Percentiles rank a stretch among this genome's conserved stretches.
Conservation (phyloP, 2,329 filamentous ascomycete genomes). For the Grosmannia huntii region DNA sequence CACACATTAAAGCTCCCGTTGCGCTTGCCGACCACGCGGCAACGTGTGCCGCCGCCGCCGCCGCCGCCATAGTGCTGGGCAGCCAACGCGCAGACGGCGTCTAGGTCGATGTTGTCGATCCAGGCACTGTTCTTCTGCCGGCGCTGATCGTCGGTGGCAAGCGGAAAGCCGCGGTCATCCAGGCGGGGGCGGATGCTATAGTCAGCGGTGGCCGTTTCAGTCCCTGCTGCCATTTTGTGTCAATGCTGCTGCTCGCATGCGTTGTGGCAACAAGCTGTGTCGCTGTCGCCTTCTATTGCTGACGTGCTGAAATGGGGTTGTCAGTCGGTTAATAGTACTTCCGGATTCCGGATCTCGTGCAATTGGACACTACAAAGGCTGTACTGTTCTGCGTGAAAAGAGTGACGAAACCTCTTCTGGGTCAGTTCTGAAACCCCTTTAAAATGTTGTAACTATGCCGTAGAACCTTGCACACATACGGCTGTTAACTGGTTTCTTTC, state of each 20-base stretch:
- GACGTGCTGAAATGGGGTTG: too few species aligned
- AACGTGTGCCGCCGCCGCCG: not conserved
- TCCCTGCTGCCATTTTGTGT: not conserved
- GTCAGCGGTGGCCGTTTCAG: not conserved
- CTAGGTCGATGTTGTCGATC: not conserved
- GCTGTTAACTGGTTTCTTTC: too few species aligned
- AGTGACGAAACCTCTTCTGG: too few species aligned
- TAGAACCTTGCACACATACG: too few species aligned
- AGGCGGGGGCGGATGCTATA: not conserved
- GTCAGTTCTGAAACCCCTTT: too few species aligned
- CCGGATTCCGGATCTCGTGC: too few species aligned
- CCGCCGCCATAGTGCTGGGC: not conserved
- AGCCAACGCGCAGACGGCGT: not conserved
- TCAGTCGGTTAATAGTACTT: not conserved
- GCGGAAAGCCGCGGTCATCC: not conserved
- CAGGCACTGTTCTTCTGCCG: not conserved
- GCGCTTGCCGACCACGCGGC: not conserved
- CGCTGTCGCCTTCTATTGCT: too few species aligned
- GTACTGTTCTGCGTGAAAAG: too few species aligned
- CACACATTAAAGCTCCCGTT: not conserved
- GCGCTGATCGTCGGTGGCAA: not conserved
- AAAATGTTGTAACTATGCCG: too few species aligned
- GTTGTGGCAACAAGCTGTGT: not conserved
- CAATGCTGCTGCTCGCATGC: not conserved
- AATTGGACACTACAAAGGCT: too few species aligned